phyloP scores from a whole-genome alignment of 805 yeast genomes.

The Cyberlindnera misumaiensis region DNA sequence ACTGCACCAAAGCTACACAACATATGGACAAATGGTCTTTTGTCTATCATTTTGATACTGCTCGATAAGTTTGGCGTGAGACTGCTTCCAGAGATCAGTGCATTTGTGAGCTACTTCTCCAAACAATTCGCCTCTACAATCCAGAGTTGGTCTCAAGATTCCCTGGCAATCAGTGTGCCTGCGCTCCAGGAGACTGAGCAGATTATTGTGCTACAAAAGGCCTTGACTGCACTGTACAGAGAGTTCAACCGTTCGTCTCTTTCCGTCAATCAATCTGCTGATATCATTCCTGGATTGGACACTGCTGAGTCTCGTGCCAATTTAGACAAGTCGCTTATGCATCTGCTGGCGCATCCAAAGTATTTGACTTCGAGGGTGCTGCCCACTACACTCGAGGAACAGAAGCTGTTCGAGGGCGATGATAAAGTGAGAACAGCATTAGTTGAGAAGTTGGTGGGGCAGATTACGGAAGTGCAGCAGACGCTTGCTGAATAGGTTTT shows the following conservation, averaged over 20 bases:
- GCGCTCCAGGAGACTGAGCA: constrained; percentile 61
- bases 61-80: constrained; percentile 57
- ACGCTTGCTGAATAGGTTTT: constrained; percentile 15
- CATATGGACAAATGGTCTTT: constrained; percentile 81
- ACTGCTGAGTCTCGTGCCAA: constrained; percentile 50
- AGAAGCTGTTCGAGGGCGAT: constrained; percentile 44
- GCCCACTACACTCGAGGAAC: constrained; percentile 61
- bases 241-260: constrained; percentile 35
- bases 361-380: constrained; percentile 63
- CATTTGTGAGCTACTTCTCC: constrained; percentile 55
- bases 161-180: constrained; percentile 41
- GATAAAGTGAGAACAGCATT: constrained; percentile 34
- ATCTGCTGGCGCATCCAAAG: constrained; percentile 81
- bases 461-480: constrained; percentile 47
- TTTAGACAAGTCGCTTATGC: constrained; percentile 55
- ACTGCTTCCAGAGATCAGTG: constrained; percentile 56
- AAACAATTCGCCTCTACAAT: constrained; percentile 61
- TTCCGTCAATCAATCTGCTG: constrained; percentile 18
- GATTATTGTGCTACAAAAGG: constrained; percentile 54
- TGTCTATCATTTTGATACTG: constrained; percentile 58
- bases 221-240: constrained; percentile 47
- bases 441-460: constrained; percentile 40
- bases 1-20: constrained; percentile 53
- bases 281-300: constrained; percentile 54
- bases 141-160: constrained; percentile 60